Conservation (phyloP, 805 yeast genomes). For the Yarrowia divulgata region DNA sequence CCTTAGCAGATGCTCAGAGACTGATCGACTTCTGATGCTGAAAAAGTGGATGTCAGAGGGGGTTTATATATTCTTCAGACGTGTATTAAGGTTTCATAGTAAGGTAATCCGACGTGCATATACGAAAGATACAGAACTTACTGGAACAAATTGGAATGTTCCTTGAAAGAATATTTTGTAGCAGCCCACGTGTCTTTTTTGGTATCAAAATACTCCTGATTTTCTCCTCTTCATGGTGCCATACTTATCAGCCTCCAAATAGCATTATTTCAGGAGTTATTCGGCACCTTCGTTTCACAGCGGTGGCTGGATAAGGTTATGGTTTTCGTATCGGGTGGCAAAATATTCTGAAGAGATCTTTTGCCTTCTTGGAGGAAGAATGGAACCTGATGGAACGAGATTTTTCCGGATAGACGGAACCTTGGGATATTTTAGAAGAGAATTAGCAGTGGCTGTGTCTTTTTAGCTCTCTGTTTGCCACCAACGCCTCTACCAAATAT, state of each 20-base stretch:
- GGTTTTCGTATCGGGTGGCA: neutral
- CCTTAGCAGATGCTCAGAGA: conserved; percentile 8
- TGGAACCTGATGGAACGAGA: neutral
- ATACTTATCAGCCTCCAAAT: too few relatives aligned
- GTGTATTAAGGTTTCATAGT: neutral
- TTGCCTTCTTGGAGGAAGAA: neutral
- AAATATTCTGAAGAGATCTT: neutral
- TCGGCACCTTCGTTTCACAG: too few relatives aligned
- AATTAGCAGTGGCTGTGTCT: too few relatives aligned
- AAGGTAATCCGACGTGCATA: neutral
- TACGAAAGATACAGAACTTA: neutral
- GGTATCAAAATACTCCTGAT: neutral
- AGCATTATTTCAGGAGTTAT: too few relatives aligned
- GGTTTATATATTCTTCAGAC: conserved; percentile 8
- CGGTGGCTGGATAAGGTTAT: conserved; percentile 1
- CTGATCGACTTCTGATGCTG: conserved; percentile 4
- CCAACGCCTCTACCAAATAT: too few relatives aligned
- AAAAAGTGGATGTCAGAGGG: neutral
- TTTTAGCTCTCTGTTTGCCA: too few relatives aligned
- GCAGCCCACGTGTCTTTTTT: neutral
- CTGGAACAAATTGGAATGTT: neutral
- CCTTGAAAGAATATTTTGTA: neutral
- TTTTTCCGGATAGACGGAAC: too few relatives aligned
- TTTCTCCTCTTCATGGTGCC: neutral
- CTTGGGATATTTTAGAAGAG: too few relatives aligned